Base-by-base conservation (phyloP, 75 land plant species). In the Cryptomeria japonica region DNA sequence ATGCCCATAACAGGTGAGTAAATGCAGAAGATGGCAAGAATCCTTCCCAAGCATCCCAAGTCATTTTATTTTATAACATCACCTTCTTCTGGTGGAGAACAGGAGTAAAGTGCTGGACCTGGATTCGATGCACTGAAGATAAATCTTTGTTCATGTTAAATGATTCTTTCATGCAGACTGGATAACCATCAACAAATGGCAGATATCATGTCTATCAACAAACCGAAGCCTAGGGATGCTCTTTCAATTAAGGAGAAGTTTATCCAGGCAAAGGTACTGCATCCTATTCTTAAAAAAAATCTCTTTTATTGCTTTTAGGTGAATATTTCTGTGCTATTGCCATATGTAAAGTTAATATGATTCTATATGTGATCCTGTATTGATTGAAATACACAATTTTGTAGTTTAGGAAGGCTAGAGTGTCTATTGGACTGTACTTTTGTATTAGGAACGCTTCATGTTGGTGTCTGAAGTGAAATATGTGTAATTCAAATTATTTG, bases 231-330 rank as follows among this genome's bases (percentile, higher is more conserved):
- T 42, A 92, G 88, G 58, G 99, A 98, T 89, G 86, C 95, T 72
- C 64, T 90, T 75, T 75, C 92, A 34, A 70, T 68, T 12, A 98
- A 97, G 92, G 99, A 98, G 87, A 95, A 91, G 87, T 98, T 91
- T 87, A 98, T 98, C 79, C 92, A 97, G 75, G 88, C 93, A 11
- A 98, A 98, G 99, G 99, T 97, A 89, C 7, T 36, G 13, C 6
- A 56, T 34, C 9, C 15, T 34, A 34, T 32, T 75, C 77, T 75
- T 34, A 75, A 75, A 34, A 75, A n/a, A 38, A 75, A 34, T 75
- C 37, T 32, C 25, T 85, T 10, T 82, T 79, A 39, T 79, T 46
- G 32, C 14, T 39, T 61, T 61, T 58, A 15, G 22, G 36, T 85
- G n/a, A 36, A 85, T 25, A 36, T 64, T 85, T 85, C n/a, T 37